A percentile compares a stretch with the other conserved stretches of the same genome.
Evolutionary conservation across 768 basidiomycete species (phyloP).

Genomic region (Candolleomyces eurysporus): DNA sequence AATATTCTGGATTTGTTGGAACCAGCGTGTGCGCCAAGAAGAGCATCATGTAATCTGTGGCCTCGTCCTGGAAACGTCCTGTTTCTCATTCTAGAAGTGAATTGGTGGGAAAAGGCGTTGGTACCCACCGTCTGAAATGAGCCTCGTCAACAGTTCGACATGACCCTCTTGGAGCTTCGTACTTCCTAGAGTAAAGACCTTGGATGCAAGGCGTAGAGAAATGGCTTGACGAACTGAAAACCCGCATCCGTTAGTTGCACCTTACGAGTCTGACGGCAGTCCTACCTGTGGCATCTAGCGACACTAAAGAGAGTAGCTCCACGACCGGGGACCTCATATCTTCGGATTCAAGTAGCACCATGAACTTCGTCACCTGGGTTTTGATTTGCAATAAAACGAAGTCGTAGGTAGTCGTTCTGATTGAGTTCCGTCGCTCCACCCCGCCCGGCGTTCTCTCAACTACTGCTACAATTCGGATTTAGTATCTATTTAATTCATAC

Average conservation of each 20-base stretch:
- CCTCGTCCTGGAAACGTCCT: too few species aligned
- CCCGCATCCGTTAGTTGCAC: too few species aligned
- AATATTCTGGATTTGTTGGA: too few species aligned
- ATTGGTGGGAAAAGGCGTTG: too few species aligned
- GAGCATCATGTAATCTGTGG: too few species aligned
- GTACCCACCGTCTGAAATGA: neutral
- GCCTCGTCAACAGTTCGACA: neutral
- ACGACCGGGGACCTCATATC: neutral
- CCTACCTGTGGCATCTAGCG: neutral
- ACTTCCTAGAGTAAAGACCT: neutral
- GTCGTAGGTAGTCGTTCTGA: neutral
- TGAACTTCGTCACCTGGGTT: neutral
- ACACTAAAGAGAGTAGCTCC: neutral
- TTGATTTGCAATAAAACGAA: neutral
- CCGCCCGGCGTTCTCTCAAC: too few species aligned
- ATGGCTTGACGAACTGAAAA: neutral
- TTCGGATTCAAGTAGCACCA: neutral
- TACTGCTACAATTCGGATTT: too few species aligned
- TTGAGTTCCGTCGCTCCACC: too few species aligned
- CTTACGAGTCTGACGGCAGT: neutral
- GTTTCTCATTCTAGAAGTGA: too few species aligned
- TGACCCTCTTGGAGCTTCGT: neutral
- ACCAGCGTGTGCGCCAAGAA: too few species aligned
- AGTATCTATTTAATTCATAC: neutral
- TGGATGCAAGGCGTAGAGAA: neutral